phyloP scores from a whole-genome alignment of 2,329 filamentous ascomycete genomes.

The Phyllosticta citriasiana region DNA sequence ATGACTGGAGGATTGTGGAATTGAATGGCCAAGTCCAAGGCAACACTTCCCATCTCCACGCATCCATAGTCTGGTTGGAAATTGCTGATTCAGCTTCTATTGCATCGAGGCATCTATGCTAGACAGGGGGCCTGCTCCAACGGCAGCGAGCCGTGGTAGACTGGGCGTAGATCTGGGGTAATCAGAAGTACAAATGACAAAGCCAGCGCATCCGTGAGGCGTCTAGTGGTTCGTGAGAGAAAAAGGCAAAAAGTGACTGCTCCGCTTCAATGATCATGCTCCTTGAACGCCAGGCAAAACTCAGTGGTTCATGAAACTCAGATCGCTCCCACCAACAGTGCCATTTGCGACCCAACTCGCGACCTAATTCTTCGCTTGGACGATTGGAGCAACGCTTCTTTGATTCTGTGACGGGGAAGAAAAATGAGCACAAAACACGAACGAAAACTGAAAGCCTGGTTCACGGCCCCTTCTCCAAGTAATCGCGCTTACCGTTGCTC shows the following conservation, averaged over 20 bases:
- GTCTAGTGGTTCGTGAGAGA: neutral
- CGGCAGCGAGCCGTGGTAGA: neutral
- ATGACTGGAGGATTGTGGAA: neutral
- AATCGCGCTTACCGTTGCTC: conserved; percentile 45
- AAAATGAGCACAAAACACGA: neutral
- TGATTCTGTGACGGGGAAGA: neutral
- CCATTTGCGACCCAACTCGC: neutral
- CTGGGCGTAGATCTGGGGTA: neutral
- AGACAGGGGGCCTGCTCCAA: neutral
- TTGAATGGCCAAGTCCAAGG: no score
- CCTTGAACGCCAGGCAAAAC: neutral
- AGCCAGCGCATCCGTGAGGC: neutral
- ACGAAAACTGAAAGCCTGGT: neutral
- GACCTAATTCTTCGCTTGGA: neutral
- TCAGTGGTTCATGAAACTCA: neutral
- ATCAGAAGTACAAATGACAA: neutral
- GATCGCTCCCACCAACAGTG: neutral
- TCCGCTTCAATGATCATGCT: neutral
- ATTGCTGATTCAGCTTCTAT: neutral
- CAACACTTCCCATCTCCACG: no score
- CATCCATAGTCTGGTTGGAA: neutral
- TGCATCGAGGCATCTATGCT: neutral
- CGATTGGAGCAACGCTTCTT: neutral
- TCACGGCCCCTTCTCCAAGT: neutral
- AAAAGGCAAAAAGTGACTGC: neutral